phyloP scores from a whole-genome alignment of 495 filamentous ascomycete genomes.

The Aspergillus baeticus region DNA sequence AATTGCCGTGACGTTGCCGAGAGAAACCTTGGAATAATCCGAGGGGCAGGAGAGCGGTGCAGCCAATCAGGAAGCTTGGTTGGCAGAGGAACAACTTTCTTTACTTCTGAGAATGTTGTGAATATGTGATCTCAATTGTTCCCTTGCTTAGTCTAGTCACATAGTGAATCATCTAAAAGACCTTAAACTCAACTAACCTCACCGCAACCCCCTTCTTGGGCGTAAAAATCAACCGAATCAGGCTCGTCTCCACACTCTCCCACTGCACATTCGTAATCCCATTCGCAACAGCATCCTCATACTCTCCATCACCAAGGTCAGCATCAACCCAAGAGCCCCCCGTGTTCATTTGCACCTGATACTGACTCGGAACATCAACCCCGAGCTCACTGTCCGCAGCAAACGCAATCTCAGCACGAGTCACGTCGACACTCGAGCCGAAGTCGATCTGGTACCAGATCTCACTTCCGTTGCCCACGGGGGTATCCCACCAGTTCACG shows the following conservation, averaged over 20 bases:
- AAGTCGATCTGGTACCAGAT: slow-evolving; percentile 25
- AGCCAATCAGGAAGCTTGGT: no score
- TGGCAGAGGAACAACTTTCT: no score
- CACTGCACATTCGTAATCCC: slow-evolving; percentile 14
- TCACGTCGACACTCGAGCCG: background rate
- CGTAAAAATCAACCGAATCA: slow-evolving; percentile 16
- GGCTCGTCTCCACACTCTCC: slow-evolving; percentile 2
- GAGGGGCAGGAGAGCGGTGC: no score
- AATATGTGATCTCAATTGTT: no score
- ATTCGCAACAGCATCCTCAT: slow-evolving; percentile 12
- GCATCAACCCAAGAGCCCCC: slow-evolving; percentile 16
- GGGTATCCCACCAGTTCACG: slow-evolving; percentile 25
- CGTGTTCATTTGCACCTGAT: slow-evolving; percentile 13
- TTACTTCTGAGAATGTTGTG: no score
- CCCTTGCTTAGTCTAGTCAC: no score
- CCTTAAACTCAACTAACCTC: slow-evolving; percentile 22
- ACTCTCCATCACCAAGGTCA: slow-evolving; percentile 14
- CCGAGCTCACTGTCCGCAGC: slow-evolving; percentile 13
- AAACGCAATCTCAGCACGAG: slow-evolving; percentile 22
- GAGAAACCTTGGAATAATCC: no score
- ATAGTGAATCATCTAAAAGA: background rate
- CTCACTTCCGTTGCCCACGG: slow-evolving; percentile 19
- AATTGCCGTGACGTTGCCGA: no score
- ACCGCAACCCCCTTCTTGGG: slow-evolving; percentile 10
- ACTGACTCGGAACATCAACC: slow-evolving; percentile 16